Evolutionary conservation across 768 basidiomycete genomes (phyloP), one percentile per base, ranked within the genome.

Genomic region (Megacollybia marginata): DNA sequence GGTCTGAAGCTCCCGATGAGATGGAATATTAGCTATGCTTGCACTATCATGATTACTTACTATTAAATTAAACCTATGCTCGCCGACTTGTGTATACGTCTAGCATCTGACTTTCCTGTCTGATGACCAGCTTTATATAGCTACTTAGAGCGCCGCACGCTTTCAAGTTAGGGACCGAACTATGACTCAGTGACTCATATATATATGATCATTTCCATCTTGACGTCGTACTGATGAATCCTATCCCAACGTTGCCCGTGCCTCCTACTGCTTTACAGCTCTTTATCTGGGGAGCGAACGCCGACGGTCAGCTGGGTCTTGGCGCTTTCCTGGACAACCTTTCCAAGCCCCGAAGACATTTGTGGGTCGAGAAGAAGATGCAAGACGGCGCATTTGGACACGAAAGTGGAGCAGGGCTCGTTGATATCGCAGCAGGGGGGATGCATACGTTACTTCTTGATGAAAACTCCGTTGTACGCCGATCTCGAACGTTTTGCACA

Each of bases 291-390:
- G 95, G 95, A 5, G 82, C 85, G 7, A 93, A 92, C 32, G 92
- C 94, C 66, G 91, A 92, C 69, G 94, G 92, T 33, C 94, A 97
- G 65, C 86, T 95, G 59, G 95, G 93, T 28, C 79, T 94, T 72
- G 95, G 94, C 38, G 79, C 81, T 5, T 79, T 82, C 53, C 69
- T 91, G 28, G 80, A 72, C 49, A 91, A 94, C 65, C 75, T 85
- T 49, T 65, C 74, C 47, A 84, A 83, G 54, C 93, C 92, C 8
- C 83, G 77, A 59, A 76, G 82, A 50, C 92, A 89, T 62, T 53
- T 65, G 0, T 90, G 85, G 84, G 75, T 89, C 19, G 84, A 92
- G 57, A 71, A 82, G 59, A 78, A 84, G 65, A 88, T 92, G 13
- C 69, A 76, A 50, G 73, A 83, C 44, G 88, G 82, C 11, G 72